These are phyloP conservation scores for Fabrea salina DNA, from an alignment of 169 alveolate genomes.

Conservation along the genomic window DNA sequence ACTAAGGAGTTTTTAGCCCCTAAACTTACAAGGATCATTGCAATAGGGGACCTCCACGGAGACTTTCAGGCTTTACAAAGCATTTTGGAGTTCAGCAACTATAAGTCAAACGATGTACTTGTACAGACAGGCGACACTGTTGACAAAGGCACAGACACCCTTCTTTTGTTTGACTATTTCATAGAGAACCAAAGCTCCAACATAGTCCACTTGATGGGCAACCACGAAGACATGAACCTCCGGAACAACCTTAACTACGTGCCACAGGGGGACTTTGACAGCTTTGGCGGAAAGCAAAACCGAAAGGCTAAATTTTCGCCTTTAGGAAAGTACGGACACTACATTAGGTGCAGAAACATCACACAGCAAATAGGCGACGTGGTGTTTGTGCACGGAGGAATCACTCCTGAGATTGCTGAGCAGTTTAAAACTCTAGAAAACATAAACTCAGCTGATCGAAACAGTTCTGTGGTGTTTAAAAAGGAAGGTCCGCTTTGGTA, in stretches of 20 bases:
- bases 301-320: background rate
- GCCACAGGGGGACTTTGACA: background rate
- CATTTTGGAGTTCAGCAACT: background rate
- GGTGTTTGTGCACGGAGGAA: conserved; percentile 13
- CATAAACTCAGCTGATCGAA: background rate
- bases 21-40: background rate
- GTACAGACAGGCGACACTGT: background rate
- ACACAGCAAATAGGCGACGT: background rate
- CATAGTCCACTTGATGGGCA: background rate
- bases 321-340: background rate
- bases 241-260: background rate
- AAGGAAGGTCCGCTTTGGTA: conserved; percentile 16
- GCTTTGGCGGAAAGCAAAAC: background rate
- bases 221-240: conserved; percentile 13
- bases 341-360: background rate
- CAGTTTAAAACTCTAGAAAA: conserved; percentile 8
- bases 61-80: conserved; percentile 2
- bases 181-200: background rate
- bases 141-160: background rate
- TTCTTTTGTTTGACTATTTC: background rate
- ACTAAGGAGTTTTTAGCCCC: too few species aligned
- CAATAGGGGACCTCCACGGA: conserved; percentile 24
- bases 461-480: background rate
- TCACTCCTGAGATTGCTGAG: background rate
- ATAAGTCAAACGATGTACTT: background rate